Conservation (phyloP, 2,329 filamentous ascomycete species). For the Pseudocercospora fijiensis region DNA sequence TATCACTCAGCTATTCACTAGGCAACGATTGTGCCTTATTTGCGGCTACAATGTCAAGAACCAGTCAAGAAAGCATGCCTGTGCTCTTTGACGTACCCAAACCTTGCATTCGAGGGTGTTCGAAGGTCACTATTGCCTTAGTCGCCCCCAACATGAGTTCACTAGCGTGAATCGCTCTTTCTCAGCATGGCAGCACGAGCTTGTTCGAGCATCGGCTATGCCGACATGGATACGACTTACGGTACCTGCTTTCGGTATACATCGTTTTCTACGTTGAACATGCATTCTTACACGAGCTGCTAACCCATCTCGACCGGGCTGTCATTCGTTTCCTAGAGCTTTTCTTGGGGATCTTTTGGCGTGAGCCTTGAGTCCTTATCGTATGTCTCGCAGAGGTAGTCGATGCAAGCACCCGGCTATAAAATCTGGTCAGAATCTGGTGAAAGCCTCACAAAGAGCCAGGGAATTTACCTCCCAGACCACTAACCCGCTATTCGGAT, state of each 20-base stretch:
- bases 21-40: too few relatives aligned
- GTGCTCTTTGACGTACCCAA: too few relatives aligned
- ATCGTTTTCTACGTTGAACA: not conserved
- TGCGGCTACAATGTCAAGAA: too few relatives aligned
- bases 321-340: conserved; percentile 11
- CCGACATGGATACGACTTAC: too few relatives aligned
- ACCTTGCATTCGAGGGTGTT: too few relatives aligned
- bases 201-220: not conserved
- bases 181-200: not conserved
- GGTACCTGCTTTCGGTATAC: not conserved
- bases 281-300: not conserved
- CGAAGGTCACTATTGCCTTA: too few relatives aligned
- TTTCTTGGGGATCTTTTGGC: conserved; percentile 31
- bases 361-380: conserved; percentile 34
- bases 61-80: too few relatives aligned
- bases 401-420: conserved; percentile 36
- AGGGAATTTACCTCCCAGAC: conserved; percentile 46
- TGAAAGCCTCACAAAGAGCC: not conserved
- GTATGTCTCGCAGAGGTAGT: conserved; percentile 39
- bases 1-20: too few relatives aligned
- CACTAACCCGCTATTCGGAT: conserved; percentile 47
- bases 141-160: too few relatives aligned
- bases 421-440: not conserved
- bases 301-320: not conserved
- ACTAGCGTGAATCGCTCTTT: too few relatives aligned